Percentiles rank a stretch among this genome's conserved stretches.
phyloP scores from a whole-genome alignment of 176 grass and related monocot species.

The Zea mays region Zm-B73-REFERENCE-NAM-5.0 NC_050104.1:151588001-151588500 shows the following conservation, averaged over 20 bases:
- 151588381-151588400: slow-evolving; percentile 78
- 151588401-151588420: slow-evolving; percentile 82
- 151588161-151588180: slow-evolving; percentile 59
- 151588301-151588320: slow-evolving; percentile 57
- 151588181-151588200: slow-evolving; percentile 78
- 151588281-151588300: slow-evolving; percentile 79
- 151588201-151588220: slow-evolving; percentile 57
- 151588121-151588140: slow-evolving; percentile 71
- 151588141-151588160: slow-evolving; percentile 45
- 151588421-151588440: slow-evolving; percentile 89
- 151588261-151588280: slow-evolving; percentile 52
- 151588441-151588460: slow-evolving; percentile 60
- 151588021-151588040: slow-evolving; percentile 43
- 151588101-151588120: slow-evolving; percentile 74
- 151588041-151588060: slow-evolving; percentile 54
- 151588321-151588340: slow-evolving; percentile 81
- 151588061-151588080: slow-evolving; percentile 80
- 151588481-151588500: slow-evolving; percentile 53
- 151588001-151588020: slow-evolving; percentile 51
- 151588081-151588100: slow-evolving; percentile 91
- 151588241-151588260: slow-evolving; percentile 73
- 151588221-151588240: slow-evolving; percentile 60
- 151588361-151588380: slow-evolving; percentile 74
- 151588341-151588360: slow-evolving; percentile 75
- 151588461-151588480: slow-evolving; percentile 76